These are phyloP conservation scores for Aspergillus luchuensis DNA, from an alignment of 2,329 filamentous ascomycete species.

Conservation along the genomic window DNA sequence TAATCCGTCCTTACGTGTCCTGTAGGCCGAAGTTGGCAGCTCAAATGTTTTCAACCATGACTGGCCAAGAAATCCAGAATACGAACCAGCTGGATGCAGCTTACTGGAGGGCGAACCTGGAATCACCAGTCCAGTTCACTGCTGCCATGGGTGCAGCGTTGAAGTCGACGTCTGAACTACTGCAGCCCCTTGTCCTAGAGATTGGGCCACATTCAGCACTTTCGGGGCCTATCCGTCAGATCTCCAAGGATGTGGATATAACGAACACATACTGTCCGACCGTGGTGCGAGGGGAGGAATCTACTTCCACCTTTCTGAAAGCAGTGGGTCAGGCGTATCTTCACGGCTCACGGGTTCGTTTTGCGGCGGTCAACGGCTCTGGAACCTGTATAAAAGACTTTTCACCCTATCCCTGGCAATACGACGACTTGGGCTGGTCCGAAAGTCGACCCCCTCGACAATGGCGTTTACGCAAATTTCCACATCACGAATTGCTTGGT, in stretches of 20 bases:
- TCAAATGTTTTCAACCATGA: conserved; percentile 13
- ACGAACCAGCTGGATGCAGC: background rate
- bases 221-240: conserved; percentile 31
- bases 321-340: conserved; percentile 17
- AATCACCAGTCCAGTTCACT: conserved; percentile 26
- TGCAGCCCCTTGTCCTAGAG: conserved; percentile 24
- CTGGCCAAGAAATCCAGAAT: background rate
- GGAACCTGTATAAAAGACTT: conserved; percentile 26
- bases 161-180: background rate
- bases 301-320: conserved; percentile 10
- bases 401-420: conserved; percentile 48
- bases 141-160: conserved; percentile 12
- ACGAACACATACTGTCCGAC: conserved; percentile 10
- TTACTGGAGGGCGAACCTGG: conserved; percentile 22
- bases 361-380: background rate
- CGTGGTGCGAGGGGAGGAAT: background rate
- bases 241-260: conserved; percentile 5
- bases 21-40: conserved; percentile 6
- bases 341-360: background rate
- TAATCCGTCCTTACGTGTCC: background rate
- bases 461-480: conserved; percentile 26
- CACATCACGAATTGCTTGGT: conserved; percentile 30
- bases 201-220: conserved; percentile 43
- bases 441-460: conserved; percentile 31
- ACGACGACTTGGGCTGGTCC: conserved; percentile 42